Evolutionary conservation across 352 stramenopile genomes (phyloP), one percentile per base, ranked within the genome.

Genomic region (Globisporangium solare): DNA sequence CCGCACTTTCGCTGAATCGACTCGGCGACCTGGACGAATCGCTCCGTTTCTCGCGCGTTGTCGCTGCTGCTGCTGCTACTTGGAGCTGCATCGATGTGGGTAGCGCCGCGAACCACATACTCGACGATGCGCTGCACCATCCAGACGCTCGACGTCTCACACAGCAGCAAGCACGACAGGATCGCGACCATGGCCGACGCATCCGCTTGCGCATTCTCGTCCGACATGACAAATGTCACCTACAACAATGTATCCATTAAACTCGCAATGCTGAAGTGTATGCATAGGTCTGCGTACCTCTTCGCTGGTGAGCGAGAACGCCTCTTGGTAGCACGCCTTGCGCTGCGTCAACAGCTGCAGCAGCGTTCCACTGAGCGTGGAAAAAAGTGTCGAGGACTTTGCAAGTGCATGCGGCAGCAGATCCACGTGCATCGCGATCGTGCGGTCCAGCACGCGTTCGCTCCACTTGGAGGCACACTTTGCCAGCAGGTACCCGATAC

Each of bases 351-450:
- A 21, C 32, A 83, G 39, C 45, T 64, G 51, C 24, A 47, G 14
- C 50, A 81, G 57, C 12, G 74, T 75, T 1, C 57, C 45, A 3
- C 71, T 47, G n/a, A 77, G 59, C 18, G 67, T 57, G 6, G 46
- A 57, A 14, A 61, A 59, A 12, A 70, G 47, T 18, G 18, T 27
- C 20, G 39, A 39, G 4, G 42, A 52, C 17, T 32, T 48, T n/a
- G 12, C 12, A 43, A 48, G 40, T 12, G 55, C 45, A 12, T 35
- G 60, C 3, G 69, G 56, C 11, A 82, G 63, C 18, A 83, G 57
- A 18, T 88, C 77, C 20, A 88, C 68, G 57, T 87, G 77, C 12
- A 75, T 68, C 0, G 68, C 65, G 27, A 85, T 80, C 11, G 61
- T 46, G 3, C 73, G 75, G n/a, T 79, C 70, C 41, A 85, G 35